These are phyloP conservation scores for Oryza glumipatula DNA, from an alignment of 176 grass and related monocot species.

Conservation along the genomic window DNA sequence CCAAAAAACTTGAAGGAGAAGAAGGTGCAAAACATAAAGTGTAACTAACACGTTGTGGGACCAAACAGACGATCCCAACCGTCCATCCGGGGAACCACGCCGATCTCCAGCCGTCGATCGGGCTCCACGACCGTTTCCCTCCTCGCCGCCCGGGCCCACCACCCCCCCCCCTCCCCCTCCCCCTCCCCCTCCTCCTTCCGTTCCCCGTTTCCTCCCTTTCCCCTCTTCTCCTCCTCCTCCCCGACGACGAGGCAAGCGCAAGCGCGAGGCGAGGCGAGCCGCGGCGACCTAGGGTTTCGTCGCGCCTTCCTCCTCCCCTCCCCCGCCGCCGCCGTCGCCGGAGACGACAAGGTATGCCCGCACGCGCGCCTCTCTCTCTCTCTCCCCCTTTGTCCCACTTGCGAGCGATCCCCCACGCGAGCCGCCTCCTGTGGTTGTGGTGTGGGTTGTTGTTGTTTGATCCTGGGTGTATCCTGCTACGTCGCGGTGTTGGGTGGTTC, in stretches of 20 bases:
- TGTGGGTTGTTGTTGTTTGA: background rate
- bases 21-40: background rate
- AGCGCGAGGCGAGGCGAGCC: background rate
- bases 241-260: constrained; percentile 36
- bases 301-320: background rate
- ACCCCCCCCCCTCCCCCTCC: background rate
- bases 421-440: background rate
- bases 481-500: background rate
- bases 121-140: background rate
- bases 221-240: background rate
- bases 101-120: constrained; percentile 7
- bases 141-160: constrained; percentile 19
- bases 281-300: constrained; percentile 13
- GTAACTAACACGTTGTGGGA: background rate
- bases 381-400: no score
- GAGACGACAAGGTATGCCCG: background rate
- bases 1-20: background rate
- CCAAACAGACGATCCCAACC: background rate
- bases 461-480: background rate
- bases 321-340: background rate
- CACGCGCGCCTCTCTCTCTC: background rate
- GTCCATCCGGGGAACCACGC: background rate
- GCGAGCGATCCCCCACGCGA: background rate
- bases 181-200: background rate
- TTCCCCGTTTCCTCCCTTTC: background rate